Evolutionary conservation across 2,329 filamentous ascomycete species (phyloP), one percentile per base, ranked within the genome.

Genomic region (Ceratocystis albifundus): DNA sequence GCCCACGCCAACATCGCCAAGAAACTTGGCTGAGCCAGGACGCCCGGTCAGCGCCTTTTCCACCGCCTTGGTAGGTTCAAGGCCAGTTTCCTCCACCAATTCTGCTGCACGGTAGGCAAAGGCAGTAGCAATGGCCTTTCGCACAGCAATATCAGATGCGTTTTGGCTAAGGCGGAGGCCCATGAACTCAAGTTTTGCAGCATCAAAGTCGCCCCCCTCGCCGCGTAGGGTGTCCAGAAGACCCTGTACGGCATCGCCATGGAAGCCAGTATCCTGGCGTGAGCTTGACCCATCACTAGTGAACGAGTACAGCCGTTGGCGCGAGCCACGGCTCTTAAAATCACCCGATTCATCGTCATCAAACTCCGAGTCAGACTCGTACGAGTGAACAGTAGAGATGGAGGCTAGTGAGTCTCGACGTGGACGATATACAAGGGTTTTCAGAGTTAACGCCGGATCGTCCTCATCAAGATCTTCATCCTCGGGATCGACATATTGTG

Each of bases 121-220:
- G 0, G 92, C 89, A 1, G 87, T 84, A 1, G 90, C 90, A 28
- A 97, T 87, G 17, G 94, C 91, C 44, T 88, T 87, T 57, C 93
- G 89, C 72, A 97, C 89, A 75, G 94, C 88, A 70, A 87, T 83
- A 72, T 96, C 93, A 0, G 90, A 92, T 1, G 94, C 94, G 72
- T 97, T 90, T 72, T 89, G 90, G 65, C 87, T 88, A 75, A 99
- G 89, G 10, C 93, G 88, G n/a, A 97, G 80, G 61, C 90, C 89
- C 79, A 92, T 96, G 69, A 99, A 88, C 74, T 99, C 94, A 44
- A 97, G 83, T 74, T 93, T 90, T 62, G 84, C 83, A 1, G 80
- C 80, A 72, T 96, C 92, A 69, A 96, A 94, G 73, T 95, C 89
- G 10, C 85, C 84, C 15, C 84, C 83, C 12, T 86, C 84, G 25